phyloP scores from a whole-genome alignment of 768 basidiomycete genomes.

The Epithele typhae region DNA sequence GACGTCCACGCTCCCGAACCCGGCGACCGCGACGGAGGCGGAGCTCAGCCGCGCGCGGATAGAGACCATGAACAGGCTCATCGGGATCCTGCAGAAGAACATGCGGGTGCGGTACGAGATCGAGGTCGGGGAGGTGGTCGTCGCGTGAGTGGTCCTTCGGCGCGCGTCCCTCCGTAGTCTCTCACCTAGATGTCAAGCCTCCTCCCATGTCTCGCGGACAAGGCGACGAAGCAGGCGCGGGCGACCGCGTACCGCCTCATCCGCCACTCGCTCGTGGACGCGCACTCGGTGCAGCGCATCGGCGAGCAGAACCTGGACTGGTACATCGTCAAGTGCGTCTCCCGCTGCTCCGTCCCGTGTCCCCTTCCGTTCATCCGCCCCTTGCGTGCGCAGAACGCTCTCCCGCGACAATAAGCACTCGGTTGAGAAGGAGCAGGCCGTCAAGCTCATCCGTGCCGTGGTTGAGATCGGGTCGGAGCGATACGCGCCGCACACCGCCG shows the following conservation, averaged over 20 bases:
- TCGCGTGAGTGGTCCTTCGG: conserved; percentile 54
- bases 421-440: conserved; percentile 87
- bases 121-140: conserved; percentile 62
- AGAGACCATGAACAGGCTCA: conserved; percentile 61
- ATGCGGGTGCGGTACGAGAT: conserved; percentile 76
- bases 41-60: conserved; percentile 50
- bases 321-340: conserved; percentile 77
- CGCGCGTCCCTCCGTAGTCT: neutral
- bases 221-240: conserved; percentile 64
- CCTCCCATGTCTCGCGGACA: conserved; percentile 75
- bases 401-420: conserved; percentile 79
- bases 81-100: conserved; percentile 61
- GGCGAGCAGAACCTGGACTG: conserved; percentile 71
- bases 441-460: conserved; percentile 82
- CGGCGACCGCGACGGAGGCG: conserved; percentile 25
- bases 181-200: conserved; percentile 37
- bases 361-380: neutral
- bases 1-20: conserved; percentile 9
- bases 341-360: conserved; percentile 14
- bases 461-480: conserved; percentile 70
- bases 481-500: conserved; percentile 39
- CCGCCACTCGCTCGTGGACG: conserved; percentile 72
- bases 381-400: conserved; percentile 54
- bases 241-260: conserved; percentile 82
- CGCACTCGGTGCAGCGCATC: conserved; percentile 62